phyloP scores from a whole-genome alignment of 2,329 filamentous ascomycete species.

The Botrytis tulipae region DNA sequence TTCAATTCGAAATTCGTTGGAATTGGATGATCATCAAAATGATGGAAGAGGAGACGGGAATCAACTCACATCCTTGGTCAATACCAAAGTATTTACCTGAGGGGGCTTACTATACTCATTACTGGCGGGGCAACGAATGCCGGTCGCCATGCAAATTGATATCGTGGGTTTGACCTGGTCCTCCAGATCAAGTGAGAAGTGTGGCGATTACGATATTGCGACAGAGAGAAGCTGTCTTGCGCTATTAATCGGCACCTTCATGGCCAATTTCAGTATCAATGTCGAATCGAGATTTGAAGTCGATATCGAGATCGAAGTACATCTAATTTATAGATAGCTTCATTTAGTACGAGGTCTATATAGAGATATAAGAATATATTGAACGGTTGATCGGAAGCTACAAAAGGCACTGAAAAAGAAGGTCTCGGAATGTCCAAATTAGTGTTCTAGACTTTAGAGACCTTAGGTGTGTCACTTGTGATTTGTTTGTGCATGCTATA shows the following conservation, averaged over 20 bases:
- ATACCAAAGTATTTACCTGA: neutral
- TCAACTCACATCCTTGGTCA: neutral
- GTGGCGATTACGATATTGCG: neutral
- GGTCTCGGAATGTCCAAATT: neutral
- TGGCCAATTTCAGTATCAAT: neutral
- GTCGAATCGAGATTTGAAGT: too few relatives aligned
- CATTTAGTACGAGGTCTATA: neutral
- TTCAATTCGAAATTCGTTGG: neutral
- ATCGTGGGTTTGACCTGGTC: fast-evolving
- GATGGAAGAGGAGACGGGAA: too few relatives aligned
- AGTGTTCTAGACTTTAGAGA: neutral
- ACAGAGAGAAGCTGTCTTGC: neutral
- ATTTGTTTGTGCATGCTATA: neutral
- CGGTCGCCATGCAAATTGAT: neutral
- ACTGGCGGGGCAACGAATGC: neutral
- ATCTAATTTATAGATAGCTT: neutral
- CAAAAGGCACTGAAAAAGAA: fast-evolving
- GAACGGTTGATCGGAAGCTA: neutral
- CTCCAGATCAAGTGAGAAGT: neutral
- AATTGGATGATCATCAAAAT: fast-evolving
- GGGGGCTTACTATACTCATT: neutral
- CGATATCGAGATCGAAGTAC: neutral
- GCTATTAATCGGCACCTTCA: neutral
- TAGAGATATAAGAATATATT: neutral
- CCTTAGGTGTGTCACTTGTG: neutral